Evolutionary conservation across 306 rosid species (phyloP).

Genomic region (Pyrus communis): DNA sequence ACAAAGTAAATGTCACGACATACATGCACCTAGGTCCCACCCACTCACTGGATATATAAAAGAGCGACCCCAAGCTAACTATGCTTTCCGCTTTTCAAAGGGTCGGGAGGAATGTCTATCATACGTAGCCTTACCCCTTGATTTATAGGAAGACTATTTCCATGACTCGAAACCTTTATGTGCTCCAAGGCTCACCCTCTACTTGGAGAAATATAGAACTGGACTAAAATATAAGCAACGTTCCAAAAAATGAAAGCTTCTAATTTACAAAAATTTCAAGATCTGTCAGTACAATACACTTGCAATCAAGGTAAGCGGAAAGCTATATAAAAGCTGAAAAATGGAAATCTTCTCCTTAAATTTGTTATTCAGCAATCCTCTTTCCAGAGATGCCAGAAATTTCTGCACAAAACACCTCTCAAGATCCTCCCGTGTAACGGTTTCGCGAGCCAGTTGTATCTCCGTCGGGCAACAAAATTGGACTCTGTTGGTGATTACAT

Average conservation of each 20-base stretch:
- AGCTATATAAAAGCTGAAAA: not conserved
- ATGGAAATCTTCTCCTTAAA: not conserved
- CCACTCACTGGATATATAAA: too few species aligned
- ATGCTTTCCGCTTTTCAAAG: too few species aligned
- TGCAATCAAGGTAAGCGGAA: not conserved
- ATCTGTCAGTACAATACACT: not conserved
- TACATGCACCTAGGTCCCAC: too few species aligned
- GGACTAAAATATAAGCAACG: too few species aligned
- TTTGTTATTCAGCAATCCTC: conserved; percentile 2
- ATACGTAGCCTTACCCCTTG: too few species aligned
- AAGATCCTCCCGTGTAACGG: not conserved
- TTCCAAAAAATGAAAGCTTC: not conserved
- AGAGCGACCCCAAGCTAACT: too few species aligned
- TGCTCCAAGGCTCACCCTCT: too few species aligned
- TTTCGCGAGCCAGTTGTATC: not conserved
- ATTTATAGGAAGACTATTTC: too few species aligned
- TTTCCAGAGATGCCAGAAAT: not conserved
- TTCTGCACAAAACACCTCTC: conserved; percentile 1
- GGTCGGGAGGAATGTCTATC: too few species aligned
- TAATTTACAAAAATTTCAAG: not conserved
- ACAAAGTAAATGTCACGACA: too few species aligned
- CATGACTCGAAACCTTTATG: too few species aligned
- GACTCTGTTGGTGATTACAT: conserved; percentile 5
- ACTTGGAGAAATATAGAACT: too few species aligned
- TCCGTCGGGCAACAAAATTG: conserved; percentile 45